Evolutionary conservation across 1,284 basidiomycete genomes (phyloP).

Genomic region (Irpex rosettiformis): DNA sequence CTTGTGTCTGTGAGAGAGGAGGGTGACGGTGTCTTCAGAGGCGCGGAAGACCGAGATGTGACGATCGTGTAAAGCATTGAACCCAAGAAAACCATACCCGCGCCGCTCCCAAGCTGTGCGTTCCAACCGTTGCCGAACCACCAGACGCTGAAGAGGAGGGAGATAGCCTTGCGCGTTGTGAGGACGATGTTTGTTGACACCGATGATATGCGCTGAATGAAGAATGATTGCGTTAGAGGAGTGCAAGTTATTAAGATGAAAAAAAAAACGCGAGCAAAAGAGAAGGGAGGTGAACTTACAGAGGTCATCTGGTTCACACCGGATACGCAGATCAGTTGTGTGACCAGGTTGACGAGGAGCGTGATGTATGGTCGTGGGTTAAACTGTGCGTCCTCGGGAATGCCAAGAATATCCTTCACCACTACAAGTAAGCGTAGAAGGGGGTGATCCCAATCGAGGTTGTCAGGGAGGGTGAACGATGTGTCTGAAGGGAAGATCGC

Average conservation of each 20-base stretch:
- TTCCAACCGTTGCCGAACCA: conserved; percentile 74
- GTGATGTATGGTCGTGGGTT: conserved; percentile 41
- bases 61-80: conserved; percentile 48
- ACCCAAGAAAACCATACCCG: conserved; percentile 63
- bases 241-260: too few relatives aligned
- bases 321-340: conserved; percentile 84
- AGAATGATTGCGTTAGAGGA: too few relatives aligned
- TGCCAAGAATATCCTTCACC: neutral
- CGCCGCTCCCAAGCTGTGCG: conserved; percentile 52
- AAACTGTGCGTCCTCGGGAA: neutral
- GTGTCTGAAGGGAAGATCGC: neutral
- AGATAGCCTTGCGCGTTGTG: conserved; percentile 67
- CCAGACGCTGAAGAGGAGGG: conserved; percentile 72
- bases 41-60: conserved; percentile 16
- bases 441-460: too few relatives aligned
- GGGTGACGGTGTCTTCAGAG: too few relatives aligned
- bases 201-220: conserved; percentile 58
- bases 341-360: conserved; percentile 68
- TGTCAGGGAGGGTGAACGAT: too few relatives aligned
- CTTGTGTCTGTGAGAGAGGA: too few relatives aligned
- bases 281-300: conserved; percentile 38
- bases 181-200: conserved; percentile 72
- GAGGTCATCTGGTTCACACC: conserved; percentile 84
- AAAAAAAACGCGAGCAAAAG: too few relatives aligned
- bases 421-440: neutral